Evolutionary conservation across 345 rosid species (phyloP).

Genomic region (Gossypium stocksii): DNA sequence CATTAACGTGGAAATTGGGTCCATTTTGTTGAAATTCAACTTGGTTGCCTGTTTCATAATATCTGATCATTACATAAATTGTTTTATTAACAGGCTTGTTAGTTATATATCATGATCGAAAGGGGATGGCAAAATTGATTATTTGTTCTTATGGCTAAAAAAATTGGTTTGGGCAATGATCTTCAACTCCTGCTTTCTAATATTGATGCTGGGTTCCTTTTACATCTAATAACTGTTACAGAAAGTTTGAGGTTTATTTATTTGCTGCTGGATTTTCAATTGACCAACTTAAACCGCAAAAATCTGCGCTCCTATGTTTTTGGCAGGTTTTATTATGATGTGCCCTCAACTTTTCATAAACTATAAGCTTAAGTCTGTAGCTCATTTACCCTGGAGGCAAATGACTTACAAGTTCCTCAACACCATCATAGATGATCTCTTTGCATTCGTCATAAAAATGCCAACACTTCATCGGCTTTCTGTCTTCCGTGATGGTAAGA

Average conservation of each 20-base stretch:
- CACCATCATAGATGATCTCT: conserved; percentile 97
- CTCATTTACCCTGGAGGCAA: conserved; percentile 99
- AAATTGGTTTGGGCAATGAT: not conserved
- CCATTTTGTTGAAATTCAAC: not conserved
- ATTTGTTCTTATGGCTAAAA: not conserved
- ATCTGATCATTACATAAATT: not conserved
- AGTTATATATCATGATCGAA: not conserved
- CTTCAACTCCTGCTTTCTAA: not conserved
- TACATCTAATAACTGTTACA: not conserved
- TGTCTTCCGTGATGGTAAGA: conserved; percentile 92
- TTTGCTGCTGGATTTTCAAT: not conserved
- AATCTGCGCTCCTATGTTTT: not conserved
- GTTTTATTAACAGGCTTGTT: not conserved
- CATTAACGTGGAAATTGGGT: not conserved
- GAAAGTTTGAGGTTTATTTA: not conserved
- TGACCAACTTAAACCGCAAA: not conserved
- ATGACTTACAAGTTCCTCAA: conserved; percentile 99
- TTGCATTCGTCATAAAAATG: conserved; percentile 98
- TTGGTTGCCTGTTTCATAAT: not conserved
- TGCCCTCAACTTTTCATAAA: conserved; percentile 98
- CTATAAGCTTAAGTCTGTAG: conserved; percentile 91
- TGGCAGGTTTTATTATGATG: conserved; percentile 95
- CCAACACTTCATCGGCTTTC: conserved; percentile 71
- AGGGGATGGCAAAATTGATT: not conserved
- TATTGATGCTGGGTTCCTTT: not conserved